Conservation (phyloP, 2,329 filamentous ascomycete genomes). For the Diaporthe helianthi region DNA sequence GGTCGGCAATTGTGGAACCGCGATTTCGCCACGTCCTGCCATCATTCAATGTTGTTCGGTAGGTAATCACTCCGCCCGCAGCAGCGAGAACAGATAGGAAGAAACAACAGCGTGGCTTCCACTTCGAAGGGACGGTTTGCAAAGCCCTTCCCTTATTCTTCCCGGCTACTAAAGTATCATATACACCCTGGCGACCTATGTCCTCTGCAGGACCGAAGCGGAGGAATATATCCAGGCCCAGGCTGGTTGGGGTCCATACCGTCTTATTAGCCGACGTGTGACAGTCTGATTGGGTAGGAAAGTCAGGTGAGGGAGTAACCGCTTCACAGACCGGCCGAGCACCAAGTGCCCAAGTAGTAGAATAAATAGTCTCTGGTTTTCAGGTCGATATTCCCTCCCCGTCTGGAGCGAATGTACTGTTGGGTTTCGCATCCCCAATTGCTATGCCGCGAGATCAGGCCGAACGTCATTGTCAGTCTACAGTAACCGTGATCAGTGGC, state of each 20-base stretch:
- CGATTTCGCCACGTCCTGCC: neutral
- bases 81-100: neutral
- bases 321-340: neutral
- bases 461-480: neutral
- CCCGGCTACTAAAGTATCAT: neutral
- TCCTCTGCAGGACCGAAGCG: neutral
- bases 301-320: neutral
- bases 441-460: constrained; percentile 6
- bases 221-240: neutral
- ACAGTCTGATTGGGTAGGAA: neutral
- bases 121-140: neutral
- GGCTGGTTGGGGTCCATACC: neutral
- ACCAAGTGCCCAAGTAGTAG: neutral
- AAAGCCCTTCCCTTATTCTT: neutral
- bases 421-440: neutral
- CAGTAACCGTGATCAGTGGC: neutral
- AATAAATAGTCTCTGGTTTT: constrained; percentile 6
- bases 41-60: neutral
- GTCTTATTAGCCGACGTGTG: neutral
- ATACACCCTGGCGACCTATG: neutral
- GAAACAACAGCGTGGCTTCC: neutral
- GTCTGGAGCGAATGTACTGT: neutral
- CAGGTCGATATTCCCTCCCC: neutral
- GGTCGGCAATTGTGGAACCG: neutral
- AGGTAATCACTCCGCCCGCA: neutral